Conservation (phyloP, 768 basidiomycete genomes). For the Tulasnella sp. region DNA sequence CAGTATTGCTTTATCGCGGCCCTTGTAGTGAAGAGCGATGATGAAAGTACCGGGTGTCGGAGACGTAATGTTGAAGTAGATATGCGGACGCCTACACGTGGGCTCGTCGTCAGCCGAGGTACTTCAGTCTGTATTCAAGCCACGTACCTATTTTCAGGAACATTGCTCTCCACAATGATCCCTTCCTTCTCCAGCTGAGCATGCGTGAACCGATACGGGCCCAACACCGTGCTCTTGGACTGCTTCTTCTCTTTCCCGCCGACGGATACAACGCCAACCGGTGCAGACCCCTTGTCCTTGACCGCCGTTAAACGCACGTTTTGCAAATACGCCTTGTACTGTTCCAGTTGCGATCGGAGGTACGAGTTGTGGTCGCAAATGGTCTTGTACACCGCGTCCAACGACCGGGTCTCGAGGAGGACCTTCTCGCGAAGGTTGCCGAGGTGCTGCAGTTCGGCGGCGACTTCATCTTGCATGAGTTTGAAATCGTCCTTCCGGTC, state of each 20-base stretch:
- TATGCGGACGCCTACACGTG: slow-evolving; percentile 74
- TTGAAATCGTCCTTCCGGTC: slow-evolving; percentile 76
- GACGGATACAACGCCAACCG: slow-evolving; percentile 89
- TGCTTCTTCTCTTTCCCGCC: slow-evolving; percentile 97
- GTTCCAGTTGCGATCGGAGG: slow-evolving; percentile 89
- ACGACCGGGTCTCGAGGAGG: slow-evolving; percentile 76
- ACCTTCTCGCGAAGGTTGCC: slow-evolving; percentile 97
- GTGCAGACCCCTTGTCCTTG: slow-evolving; percentile 82
- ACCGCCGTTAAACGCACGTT: slow-evolving; percentile 83
- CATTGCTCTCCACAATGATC: slow-evolving; percentile 98
- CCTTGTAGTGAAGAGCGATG: slow-evolving; percentile 97
- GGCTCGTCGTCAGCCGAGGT: slow-evolving; percentile 18
- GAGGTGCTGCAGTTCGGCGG: slow-evolving; percentile 89
- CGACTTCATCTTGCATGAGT: slow-evolving; percentile 96
- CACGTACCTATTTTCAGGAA: slow-evolving; percentile 89
- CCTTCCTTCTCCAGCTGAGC: slow-evolving; percentile 98
- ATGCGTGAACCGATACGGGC: slow-evolving; percentile 96
- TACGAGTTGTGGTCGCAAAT: slow-evolving; percentile 99
- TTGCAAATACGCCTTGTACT: slow-evolving; percentile 98
- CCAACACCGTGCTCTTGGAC: slow-evolving; percentile 73
- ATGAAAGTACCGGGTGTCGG: slow-evolving; percentile 98
- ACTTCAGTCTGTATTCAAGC: background rate
- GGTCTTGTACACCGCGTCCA: slow-evolving; percentile 98
- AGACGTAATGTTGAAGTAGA: slow-evolving; percentile 98
- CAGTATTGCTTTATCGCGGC: slow-evolving; percentile 95